These are phyloP conservation scores for Rhodotorula sp. DNA, from an alignment of 1,284 basidiomycete genomes.

Conservation along the genomic window DNA sequence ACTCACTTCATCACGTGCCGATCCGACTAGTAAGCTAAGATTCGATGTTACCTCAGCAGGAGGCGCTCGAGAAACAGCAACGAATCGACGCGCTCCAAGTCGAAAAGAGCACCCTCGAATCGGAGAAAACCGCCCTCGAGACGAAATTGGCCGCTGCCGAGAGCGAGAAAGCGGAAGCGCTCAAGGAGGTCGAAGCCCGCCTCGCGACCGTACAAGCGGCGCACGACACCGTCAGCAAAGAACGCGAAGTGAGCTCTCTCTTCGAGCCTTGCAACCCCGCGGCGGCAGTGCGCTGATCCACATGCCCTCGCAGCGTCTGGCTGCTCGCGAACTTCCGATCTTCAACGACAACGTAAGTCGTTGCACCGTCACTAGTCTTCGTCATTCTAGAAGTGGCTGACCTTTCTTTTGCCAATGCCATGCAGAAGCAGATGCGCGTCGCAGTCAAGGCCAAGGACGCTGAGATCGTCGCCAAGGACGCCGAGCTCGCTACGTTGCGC, in stretches of 20 bases:
- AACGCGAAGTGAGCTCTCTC: not conserved
- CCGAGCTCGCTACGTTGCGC: slow-evolving; percentile 10
- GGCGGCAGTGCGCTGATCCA: too few species aligned
- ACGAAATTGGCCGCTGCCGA: slow-evolving; percentile 12
- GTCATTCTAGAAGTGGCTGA: not conserved
- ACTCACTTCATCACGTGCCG: too few species aligned
- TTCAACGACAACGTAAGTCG: slow-evolving; percentile 33
- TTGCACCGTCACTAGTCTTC: not conserved
- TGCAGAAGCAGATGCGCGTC: slow-evolving; percentile 18
- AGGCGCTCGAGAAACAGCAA: slow-evolving; percentile 43
- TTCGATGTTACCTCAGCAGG: not conserved
- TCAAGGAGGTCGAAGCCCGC: slow-evolving; percentile 17
- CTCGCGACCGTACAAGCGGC: slow-evolving; percentile 4
- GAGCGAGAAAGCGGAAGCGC: not conserved
- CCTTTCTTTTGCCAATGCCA: not conserved
- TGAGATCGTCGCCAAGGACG: slow-evolving; percentile 11
- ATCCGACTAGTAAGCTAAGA: not conserved
- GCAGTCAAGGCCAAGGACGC: slow-evolving; percentile 14
- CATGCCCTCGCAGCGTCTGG: slow-evolving; percentile 11
- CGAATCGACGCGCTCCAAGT: slow-evolving; percentile 53
- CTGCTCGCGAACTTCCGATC: slow-evolving; percentile 26
- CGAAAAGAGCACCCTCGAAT: slow-evolving; percentile 52
- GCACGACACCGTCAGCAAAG: slow-evolving; percentile 7
- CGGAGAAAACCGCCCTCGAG: slow-evolving; percentile 53
- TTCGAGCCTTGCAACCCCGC: too few species aligned